phyloP scores from a whole-genome alignment of 352 stramenopile species.

The Phytopythium cucurbitacearum region DNA sequence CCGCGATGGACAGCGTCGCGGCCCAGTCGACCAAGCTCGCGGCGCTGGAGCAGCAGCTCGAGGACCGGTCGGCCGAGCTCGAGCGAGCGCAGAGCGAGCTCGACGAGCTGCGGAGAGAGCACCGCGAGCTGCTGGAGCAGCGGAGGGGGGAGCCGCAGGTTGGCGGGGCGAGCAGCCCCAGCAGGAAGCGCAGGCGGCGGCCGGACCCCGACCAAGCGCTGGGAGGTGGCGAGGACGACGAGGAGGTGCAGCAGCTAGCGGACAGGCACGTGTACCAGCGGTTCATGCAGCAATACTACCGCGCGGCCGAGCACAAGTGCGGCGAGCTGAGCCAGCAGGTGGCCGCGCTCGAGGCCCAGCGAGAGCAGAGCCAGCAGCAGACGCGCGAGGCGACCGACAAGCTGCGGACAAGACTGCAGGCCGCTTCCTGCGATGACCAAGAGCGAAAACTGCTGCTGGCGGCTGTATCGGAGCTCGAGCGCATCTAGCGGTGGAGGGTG shows the following conservation, averaged over 20 bases:
- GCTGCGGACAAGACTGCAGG: slow-evolving; percentile 24
- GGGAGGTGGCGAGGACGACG: not conserved
- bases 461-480: slow-evolving; percentile 22
- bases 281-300: slow-evolving; percentile 45
- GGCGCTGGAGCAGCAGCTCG: slow-evolving; percentile 27
- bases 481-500: not conserved
- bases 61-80: slow-evolving; percentile 3
- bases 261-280: slow-evolving; percentile 45
- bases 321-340: slow-evolving; percentile 25
- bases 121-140: slow-evolving; percentile 11
- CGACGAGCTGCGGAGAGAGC: slow-evolving; percentile 12
- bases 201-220: too few species aligned
- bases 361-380: slow-evolving; percentile 14
- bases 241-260: slow-evolving; percentile 16
- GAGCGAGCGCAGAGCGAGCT: slow-evolving; percentile 11
- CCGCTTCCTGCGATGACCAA: slow-evolving; percentile 24
- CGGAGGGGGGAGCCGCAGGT: slow-evolving; percentile 8
- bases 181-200: too few species aligned
- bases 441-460: slow-evolving; percentile 27
- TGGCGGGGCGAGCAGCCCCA: too few species aligned
- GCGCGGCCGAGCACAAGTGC: slow-evolving; percentile 46
- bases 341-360: slow-evolving; percentile 19
- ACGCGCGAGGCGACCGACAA: slow-evolving; percentile 23
- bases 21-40: slow-evolving; percentile 33
- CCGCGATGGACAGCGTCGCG: slow-evolving; percentile 21